Evolutionary conservation across 2,329 filamentous ascomycete genomes (phyloP), one percentile per base, ranked within the genome.

Genomic region (Claviceps lovelessii): DNA sequence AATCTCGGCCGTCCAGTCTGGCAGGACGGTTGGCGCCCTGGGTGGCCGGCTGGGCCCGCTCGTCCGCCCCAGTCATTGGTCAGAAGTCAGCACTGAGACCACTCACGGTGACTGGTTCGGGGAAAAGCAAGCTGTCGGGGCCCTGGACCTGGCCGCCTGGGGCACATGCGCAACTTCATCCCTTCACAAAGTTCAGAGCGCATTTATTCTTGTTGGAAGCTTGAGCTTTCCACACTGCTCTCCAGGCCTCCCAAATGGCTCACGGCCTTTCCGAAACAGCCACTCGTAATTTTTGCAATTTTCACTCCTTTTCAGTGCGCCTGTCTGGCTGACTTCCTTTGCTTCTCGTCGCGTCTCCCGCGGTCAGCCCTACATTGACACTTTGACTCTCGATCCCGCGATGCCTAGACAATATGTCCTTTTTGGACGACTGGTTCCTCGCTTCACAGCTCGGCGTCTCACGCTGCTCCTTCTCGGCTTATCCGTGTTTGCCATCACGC

Each of bases 401-500:
- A 68, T 72, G 67, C 63, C 62, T 19, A 63, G 62, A 58, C 61
- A 62, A 56, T 58, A 62, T 45, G 56, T 61, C 19, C 48, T 79
- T 46, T 73, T 76, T 52, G 76, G 77, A 52, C 70, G 74, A 52
- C 72, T 73, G 17, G 62, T 80, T 58, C 73, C 74, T 56, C 74
- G 75, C 53, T 67, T 83, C 56, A 68, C 72, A 48, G 71, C 78
- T 28, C 76, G 78, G 49, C 77, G 76, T 54, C 67, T 81, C 58
- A 75, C 75, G 19, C 64, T 77, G 53, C 68, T 83, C 28, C 69
- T 83, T 45, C 68, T 74, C 55, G 64, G 69, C 54, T 68, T 83
- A 49, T 72, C 75, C 56, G 58, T 80, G 44, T 76, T 81, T 59
- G 77, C 76, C 56, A 61, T 83, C 55, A 71, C 77, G 60, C 73